phyloP scores from a whole-genome alignment of 2,329 filamentous ascomycete genomes.

The Scorias spongiosa region DNA sequence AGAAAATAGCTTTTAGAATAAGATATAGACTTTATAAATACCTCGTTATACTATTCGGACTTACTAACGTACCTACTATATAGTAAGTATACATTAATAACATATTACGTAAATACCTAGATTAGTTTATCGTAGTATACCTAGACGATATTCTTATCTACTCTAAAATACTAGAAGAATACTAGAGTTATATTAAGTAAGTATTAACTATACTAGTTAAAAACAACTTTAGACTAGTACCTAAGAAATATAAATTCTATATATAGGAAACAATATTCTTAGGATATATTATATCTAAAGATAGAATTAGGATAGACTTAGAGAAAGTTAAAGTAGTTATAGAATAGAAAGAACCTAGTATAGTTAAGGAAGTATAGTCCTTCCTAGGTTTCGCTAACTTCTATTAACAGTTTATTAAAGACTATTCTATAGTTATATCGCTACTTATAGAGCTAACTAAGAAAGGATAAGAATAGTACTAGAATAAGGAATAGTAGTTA shows the following conservation, averaged over 20 bases:
- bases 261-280: constrained; percentile 16
- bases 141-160: background rate
- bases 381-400: constrained; percentile 6
- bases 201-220: background rate
- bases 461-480: background rate
- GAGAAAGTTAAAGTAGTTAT: constrained; percentile 13
- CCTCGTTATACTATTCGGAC: background rate
- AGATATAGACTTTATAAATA: background rate
- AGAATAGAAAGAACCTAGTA: constrained; percentile 11
- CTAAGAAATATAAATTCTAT: constrained; percentile 20
- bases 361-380: constrained; percentile 10
- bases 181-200: background rate
- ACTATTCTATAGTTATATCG: constrained; percentile 1
- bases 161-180: background rate
- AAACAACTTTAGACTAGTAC: constrained; percentile 2
- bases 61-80: background rate
- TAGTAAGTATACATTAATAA: background rate
- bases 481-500: background rate
- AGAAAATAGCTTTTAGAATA: background rate
- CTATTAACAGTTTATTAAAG: constrained; percentile 1
- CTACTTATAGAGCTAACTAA: background rate
- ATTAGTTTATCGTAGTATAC: background rate
- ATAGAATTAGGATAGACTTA: constrained; percentile 14
- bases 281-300: constrained; percentile 14
- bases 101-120: background rate